phyloP scores from a whole-genome alignment of 345 rosid genomes.

The Psidium guajava region DNA sequence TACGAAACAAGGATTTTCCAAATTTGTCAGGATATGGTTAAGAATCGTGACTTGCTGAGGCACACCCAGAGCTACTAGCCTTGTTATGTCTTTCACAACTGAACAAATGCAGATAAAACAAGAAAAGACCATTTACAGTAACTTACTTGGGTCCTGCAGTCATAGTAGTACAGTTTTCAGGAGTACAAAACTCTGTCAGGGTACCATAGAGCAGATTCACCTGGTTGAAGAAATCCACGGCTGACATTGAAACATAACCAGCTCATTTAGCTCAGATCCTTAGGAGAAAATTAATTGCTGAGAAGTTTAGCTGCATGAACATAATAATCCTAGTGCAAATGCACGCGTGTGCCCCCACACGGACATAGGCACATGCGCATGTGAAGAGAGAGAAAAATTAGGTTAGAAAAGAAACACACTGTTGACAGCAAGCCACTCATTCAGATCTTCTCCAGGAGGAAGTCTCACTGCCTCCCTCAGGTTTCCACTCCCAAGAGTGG shows the following conservation, averaged over 20 bases:
- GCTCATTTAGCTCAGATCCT: constrained; percentile 5
- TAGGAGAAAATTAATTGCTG: not conserved
- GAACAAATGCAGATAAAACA: not conserved
- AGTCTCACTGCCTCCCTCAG: constrained; percentile 97
- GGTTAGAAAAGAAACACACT: constrained; percentile 27
- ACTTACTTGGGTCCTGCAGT: constrained; percentile 98
- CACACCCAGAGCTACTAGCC: not conserved
- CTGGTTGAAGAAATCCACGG: constrained; percentile 99
- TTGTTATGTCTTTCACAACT: not conserved
- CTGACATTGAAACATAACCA: constrained; percentile 37
- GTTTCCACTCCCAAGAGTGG: constrained; percentile 95
- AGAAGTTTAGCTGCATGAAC: not conserved
- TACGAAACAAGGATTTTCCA: not conserved
- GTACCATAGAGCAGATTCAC: constrained; percentile 98
- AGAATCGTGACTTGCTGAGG: not conserved
- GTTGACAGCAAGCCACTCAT: constrained; percentile 99
- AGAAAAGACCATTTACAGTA: not conserved
- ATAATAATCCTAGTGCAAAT: not conserved
- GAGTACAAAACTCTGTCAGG: constrained; percentile 96
- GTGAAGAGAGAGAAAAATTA: not conserved
- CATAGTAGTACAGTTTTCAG: constrained; percentile 97
- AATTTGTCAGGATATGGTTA: not conserved
- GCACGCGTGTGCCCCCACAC: not conserved
- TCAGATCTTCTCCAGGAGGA: constrained; percentile 98
- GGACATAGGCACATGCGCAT: not conserved